These are phyloP conservation scores for Oenanthe javanica DNA, from an alignment of 140 eudicot species.

Conservation along the genomic window DNA sequence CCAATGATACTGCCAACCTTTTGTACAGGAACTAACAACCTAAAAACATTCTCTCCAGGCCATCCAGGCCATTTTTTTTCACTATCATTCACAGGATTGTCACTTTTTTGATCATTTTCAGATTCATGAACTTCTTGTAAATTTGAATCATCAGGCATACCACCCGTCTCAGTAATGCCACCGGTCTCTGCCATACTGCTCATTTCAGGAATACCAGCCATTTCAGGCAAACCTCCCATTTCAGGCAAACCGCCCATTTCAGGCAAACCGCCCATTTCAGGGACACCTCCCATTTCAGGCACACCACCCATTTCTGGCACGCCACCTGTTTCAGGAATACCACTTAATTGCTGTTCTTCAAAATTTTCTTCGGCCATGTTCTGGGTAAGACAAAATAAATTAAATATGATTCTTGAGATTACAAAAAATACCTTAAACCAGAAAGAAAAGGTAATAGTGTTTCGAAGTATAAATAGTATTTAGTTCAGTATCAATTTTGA, in stretches of 20 bases:
- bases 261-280: not conserved
- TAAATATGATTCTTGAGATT: not conserved
- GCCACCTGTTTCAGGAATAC: not conserved
- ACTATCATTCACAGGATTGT: conserved; percentile 13
- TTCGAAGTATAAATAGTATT: not conserved
- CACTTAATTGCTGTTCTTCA: conserved; percentile 27
- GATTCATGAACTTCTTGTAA: conserved; percentile 23
- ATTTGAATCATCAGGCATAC: conserved; percentile 24
- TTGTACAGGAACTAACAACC: conserved; percentile 82
- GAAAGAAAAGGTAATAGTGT: not conserved
- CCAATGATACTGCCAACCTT: conserved; percentile 92
- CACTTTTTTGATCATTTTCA: conserved; percentile 27
- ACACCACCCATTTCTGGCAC: not conserved
- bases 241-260: conserved; percentile 18
- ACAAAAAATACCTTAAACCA: not conserved
- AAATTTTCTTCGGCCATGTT: conserved; percentile 59
- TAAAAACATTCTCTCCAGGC: conserved; percentile 95
- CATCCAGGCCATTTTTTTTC: conserved; percentile 96
- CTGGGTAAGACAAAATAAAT: conserved; percentile 10
- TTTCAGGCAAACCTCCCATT: conserved; percentile 22
- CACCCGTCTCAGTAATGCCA: not conserved
- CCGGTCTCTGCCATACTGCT: not conserved
- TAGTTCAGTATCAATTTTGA: not conserved
- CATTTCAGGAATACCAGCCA: not conserved
- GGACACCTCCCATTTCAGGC: too few relatives aligned